Evolutionary conservation across 441 rosid species (phyloP), one percentile per base, ranked within the genome.

Genomic region (Viola pubescens): DNA sequence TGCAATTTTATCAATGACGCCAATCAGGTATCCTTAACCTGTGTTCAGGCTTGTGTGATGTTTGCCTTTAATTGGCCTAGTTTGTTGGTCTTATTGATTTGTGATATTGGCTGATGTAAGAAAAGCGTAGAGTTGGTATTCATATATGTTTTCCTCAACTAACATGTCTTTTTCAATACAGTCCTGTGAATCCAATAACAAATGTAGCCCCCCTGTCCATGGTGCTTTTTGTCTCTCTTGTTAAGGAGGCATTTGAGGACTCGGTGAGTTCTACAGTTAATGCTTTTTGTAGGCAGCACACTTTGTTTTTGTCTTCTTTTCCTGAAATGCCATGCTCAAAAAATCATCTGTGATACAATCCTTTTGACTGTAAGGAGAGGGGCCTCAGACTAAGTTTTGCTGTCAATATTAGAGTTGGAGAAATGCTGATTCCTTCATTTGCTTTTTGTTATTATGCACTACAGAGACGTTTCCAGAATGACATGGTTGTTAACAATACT

Each of bases 391-490:
- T 59, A 19, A 45, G 40, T 49, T 59, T 48, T 67, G 60, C 49
- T 4, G 43, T 47, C 6, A 37, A 40, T 50, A 6, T 40, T 51
- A 45, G 58, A 14, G 26, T 7, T 51, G 51, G 58, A 39, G 47
- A 42, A 55, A 39, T 51, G 34, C 63, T 65, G 51, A 59, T 47
- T 58, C 55, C 39, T 48, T 45, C 7, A 52, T 12, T 9, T 39
- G 44, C 42, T 60, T 46, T 56, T 59, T 57, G 57, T 51, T 16
- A 59, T 74, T 59, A 54, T 79, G 69, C 63, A 58, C 59, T 63
- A 81, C 92, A 94, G 98, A 94, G 86, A 70, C 94, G 99, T 26
- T 84, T 91, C 73, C 99, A 94, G 81, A 94, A 94, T 66, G 99
- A 94, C 75, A 84, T 88, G 98, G 62, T 89, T 57, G 84, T 94